A percentile compares a stretch with the other conserved stretches of the same genome.
These are phyloP conservation scores for Maudiozyma serrabonitensis DNA, from an alignment of 805 yeast genomes.

Conservation along the genomic window DNA sequence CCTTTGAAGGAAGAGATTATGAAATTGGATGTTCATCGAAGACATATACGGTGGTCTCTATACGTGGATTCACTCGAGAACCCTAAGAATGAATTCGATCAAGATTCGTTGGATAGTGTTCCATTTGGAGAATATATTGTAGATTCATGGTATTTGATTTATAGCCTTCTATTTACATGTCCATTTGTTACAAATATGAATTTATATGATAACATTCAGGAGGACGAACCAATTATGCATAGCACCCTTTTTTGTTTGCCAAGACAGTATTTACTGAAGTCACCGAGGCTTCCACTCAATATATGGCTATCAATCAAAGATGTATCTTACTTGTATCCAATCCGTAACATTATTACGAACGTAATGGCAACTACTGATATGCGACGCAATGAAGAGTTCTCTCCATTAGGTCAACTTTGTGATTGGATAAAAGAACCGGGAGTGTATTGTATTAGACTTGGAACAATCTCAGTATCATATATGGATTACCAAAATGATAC, in stretches of 20 bases:
- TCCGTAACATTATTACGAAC: constrained; percentile 7
- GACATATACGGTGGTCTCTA: neutral
- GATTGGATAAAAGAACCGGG: constrained; percentile 17
- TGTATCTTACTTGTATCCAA: neutral
- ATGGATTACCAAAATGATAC: constrained; percentile 6
- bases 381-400: constrained; percentile 8
- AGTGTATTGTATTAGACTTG: constrained; percentile 16
- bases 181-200: constrained; percentile 3
- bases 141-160: constrained; percentile 18
- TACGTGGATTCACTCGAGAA: neutral
- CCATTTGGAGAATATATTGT: constrained; percentile 7
- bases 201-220: neutral
- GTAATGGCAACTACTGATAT: constrained; percentile 6
- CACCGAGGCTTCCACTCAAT: constrained; percentile 8
- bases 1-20: constrained; percentile 5
- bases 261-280: neutral
- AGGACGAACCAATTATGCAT: neutral
- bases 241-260: constrained; percentile 1
- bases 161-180: constrained; percentile 6
- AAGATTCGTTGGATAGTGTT: too few species aligned
- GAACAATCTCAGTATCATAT: constrained; percentile 7
- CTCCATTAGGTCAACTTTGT: constrained; percentile 8
- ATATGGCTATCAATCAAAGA: constrained; percentile 15
- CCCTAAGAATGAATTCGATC: too few species aligned
- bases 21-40: constrained; percentile 11